Evolutionary conservation across 345 rosid species (phyloP).

Genomic region (Tarenaya hassleriana): DNA sequence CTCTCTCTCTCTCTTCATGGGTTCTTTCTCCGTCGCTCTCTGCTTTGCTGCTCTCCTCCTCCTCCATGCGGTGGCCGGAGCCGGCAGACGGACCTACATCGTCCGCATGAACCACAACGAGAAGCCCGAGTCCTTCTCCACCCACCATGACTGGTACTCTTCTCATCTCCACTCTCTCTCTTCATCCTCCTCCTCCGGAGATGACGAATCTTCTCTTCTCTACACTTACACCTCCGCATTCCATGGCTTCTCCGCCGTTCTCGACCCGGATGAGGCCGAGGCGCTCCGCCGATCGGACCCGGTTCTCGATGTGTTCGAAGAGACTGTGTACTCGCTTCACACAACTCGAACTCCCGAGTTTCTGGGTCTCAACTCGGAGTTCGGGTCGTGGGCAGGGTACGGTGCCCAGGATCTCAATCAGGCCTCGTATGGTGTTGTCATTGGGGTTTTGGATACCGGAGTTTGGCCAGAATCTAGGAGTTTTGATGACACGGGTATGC

Average conservation of each 20-base stretch:
- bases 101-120: constrained; percentile 59
- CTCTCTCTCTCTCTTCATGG: constrained; percentile 14
- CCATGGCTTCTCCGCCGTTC: constrained; percentile 69
- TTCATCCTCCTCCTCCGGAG: constrained; percentile 21
- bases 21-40: constrained; percentile 13
- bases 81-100: constrained; percentile 49
- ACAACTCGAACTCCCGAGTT: constrained; percentile 80
- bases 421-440: constrained; percentile 43
- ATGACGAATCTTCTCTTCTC: constrained; percentile 34
- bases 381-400: constrained; percentile 34
- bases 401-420: constrained; percentile 29
- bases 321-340: constrained; percentile 62
- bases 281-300: constrained; percentile 39
- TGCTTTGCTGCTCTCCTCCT: constrained; percentile 13
- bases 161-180: constrained; percentile 48
- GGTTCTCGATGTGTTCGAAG: constrained; percentile 67
- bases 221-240: constrained; percentile 57
- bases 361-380: constrained; percentile 51
- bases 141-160: constrained; percentile 71
- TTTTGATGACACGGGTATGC: constrained; percentile 58
- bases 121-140: constrained; percentile 45
- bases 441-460: constrained; percentile 91
- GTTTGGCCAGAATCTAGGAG: constrained; percentile 84
- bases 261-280: constrained; percentile 45
- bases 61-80: background rate